phyloP scores from a whole-genome alignment of 345 rosid species.

The Corymbia maculata region DNA sequence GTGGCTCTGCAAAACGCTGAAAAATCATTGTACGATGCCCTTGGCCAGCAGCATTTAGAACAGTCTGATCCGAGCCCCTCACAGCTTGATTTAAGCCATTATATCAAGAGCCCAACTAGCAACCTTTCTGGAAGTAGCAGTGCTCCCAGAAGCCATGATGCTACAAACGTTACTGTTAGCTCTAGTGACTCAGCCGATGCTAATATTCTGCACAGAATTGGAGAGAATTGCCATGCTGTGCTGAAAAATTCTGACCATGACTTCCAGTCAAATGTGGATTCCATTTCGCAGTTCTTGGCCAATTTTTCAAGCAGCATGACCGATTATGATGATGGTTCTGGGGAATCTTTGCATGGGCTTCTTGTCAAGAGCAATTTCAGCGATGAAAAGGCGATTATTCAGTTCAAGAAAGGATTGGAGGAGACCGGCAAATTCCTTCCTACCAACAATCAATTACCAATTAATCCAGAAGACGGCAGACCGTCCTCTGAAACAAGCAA shows the following conservation, averaged over 20 bases:
- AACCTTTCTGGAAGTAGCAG: slow-evolving; percentile 4
- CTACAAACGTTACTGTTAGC: not conserved
- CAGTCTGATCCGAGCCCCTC: not conserved
- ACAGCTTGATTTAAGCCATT: not conserved
- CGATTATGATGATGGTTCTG: slow-evolving; percentile 3
- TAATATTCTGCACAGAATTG: not conserved
- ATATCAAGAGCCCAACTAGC: slow-evolving; percentile 3
- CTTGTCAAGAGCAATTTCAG: slow-evolving; percentile 46
- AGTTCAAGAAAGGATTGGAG: slow-evolving; percentile 22
- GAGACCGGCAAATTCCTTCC: slow-evolving; percentile 37
- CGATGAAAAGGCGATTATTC: slow-evolving; percentile 10
- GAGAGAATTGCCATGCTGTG: not conserved
- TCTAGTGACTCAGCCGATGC: not conserved
- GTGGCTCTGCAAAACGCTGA: slow-evolving; percentile 31
- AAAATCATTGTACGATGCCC: slow-evolving; percentile 20
- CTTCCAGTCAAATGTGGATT: not conserved
- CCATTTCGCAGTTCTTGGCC: not conserved
- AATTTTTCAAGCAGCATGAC: slow-evolving; percentile 1
- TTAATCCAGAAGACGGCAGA: slow-evolving; percentile 1
- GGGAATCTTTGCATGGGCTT: slow-evolving; percentile 30
- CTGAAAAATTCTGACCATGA: not conserved
- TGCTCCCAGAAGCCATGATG: not conserved
- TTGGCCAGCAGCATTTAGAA: slow-evolving; percentile 7
- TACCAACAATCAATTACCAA: slow-evolving; percentile 1
- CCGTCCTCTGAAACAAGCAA: not conserved